Evolutionary conservation across 495 filamentous ascomycete genomes (phyloP).

Genomic region (Talaromyces borbonicus): DNA sequence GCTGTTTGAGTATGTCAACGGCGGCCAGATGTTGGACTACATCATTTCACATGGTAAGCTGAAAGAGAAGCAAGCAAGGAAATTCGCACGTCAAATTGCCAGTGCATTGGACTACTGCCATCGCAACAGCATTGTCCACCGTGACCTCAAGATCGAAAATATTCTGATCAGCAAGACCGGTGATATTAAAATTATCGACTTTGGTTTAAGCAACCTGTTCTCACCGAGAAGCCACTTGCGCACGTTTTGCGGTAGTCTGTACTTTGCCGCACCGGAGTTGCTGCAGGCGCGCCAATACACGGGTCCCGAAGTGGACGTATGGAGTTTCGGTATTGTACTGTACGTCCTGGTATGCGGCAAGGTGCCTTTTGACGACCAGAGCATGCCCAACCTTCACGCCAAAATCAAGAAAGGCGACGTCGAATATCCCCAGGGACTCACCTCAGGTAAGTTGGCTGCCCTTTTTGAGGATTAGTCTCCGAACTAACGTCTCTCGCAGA

Average conservation of each 20-base stretch:
- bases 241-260: constrained; percentile 96
- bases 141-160: constrained; percentile 98
- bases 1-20: constrained; percentile 99
- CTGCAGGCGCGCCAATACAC: constrained; percentile 91
- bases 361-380: constrained; percentile 98
- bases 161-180: constrained; percentile 98
- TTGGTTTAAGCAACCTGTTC: constrained; percentile 95
- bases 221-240: constrained; percentile 78
- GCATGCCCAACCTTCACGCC: constrained; percentile 95
- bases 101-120: constrained; percentile 99
- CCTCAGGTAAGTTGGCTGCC: constrained; percentile 53
- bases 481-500: constrained; percentile 41
- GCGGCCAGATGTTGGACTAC: constrained; percentile 99
- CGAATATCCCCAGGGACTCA: constrained; percentile 91
- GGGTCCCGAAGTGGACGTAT: constrained; percentile 93
- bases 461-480: neutral
- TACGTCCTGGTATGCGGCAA: constrained; percentile 98
- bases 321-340: constrained; percentile 99
- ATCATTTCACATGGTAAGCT: constrained; percentile 97
- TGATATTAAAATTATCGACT: constrained; percentile 99
- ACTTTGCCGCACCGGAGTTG: constrained; percentile 94
- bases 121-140: constrained; percentile 96
- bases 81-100: constrained; percentile 94
- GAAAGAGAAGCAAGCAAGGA: constrained; percentile 97
- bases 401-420: constrained; percentile 98